phyloP scores from a whole-genome alignment of 164 flowering plant genomes.

The Berberis thunbergii region DNA sequence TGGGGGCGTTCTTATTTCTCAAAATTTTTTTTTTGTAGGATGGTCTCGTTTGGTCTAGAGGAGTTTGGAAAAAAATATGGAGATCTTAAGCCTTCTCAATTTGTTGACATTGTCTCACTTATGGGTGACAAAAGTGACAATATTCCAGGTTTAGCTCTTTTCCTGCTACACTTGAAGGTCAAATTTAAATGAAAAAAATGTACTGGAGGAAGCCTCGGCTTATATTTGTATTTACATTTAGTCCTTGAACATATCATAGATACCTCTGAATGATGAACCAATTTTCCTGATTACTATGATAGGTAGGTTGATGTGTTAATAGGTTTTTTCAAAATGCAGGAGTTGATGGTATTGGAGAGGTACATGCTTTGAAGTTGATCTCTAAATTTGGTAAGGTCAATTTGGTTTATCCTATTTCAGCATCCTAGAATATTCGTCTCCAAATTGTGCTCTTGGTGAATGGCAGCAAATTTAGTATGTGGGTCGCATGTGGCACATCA shows the following conservation, averaged over 20 bases:
- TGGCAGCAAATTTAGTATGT: too few species aligned
- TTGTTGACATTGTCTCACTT: constrained; percentile 76
- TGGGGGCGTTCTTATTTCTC: too few species aligned
- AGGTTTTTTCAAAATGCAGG: constrained; percentile 42
- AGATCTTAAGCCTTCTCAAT: constrained; percentile 65
- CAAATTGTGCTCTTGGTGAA: too few species aligned
- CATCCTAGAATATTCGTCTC: neutral
- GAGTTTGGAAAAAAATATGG: constrained; percentile 81
- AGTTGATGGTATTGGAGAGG: constrained; percentile 79
- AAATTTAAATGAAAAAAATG: neutral
- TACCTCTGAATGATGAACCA: too few species aligned
- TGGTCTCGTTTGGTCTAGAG: constrained; percentile 87
- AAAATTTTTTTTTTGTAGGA: constrained; percentile 28
- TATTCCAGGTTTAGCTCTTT: constrained; percentile 68
- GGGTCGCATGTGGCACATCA: too few species aligned
- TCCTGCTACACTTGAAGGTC: neutral
- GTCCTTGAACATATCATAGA: too few species aligned
- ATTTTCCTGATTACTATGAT: constrained; percentile 5
- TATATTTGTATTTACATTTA: too few species aligned
- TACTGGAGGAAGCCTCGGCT: neutral
- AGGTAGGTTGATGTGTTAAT: constrained; percentile 30
- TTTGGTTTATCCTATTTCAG: neutral
- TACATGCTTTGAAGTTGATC: constrained; percentile 65
- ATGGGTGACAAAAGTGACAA: constrained; percentile 81
- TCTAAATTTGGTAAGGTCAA: constrained; percentile 55